Conservation (phyloP, 176 grass and related monocot species). For the Carex littledalei region DNA sequence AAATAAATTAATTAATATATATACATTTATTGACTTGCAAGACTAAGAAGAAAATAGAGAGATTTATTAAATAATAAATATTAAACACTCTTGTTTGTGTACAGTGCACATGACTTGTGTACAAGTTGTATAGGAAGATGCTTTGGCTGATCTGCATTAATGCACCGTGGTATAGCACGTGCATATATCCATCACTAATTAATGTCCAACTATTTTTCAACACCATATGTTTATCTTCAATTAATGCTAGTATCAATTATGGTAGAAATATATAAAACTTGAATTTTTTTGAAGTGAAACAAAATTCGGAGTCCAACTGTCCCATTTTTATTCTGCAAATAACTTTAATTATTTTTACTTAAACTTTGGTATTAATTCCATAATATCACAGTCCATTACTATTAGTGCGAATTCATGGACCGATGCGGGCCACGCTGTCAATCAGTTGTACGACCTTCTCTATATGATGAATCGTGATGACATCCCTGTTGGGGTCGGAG, state of each 20-base stretch:
- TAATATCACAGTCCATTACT: conserved; percentile 44
- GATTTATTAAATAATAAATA: too few relatives aligned
- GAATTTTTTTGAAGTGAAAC: background rate
- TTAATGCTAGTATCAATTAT: background rate
- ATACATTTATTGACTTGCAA: too few relatives aligned
- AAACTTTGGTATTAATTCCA: background rate
- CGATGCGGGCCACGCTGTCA: conserved; percentile 72
- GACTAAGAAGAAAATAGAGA: background rate
- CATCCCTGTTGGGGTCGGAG: conserved; percentile 56
- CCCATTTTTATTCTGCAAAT: background rate
- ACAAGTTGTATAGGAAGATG: background rate
- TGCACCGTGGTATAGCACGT: background rate
- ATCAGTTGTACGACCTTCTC: conserved; percentile 64
- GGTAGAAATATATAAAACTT: background rate
- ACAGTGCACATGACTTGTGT: background rate
- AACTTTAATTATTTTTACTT: background rate
- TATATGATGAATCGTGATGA: conserved; percentile 91
- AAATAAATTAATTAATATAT: too few relatives aligned
- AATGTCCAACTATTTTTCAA: background rate
- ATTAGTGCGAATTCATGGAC: conserved; percentile 53
- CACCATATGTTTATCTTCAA: background rate
- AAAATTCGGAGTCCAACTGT: background rate
- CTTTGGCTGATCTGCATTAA: background rate
- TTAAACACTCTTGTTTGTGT: background rate
- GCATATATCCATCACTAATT: background rate